Evolutionary conservation across 345 rosid genomes (phyloP).

Genomic region (Aethionema arabicum): DNA sequence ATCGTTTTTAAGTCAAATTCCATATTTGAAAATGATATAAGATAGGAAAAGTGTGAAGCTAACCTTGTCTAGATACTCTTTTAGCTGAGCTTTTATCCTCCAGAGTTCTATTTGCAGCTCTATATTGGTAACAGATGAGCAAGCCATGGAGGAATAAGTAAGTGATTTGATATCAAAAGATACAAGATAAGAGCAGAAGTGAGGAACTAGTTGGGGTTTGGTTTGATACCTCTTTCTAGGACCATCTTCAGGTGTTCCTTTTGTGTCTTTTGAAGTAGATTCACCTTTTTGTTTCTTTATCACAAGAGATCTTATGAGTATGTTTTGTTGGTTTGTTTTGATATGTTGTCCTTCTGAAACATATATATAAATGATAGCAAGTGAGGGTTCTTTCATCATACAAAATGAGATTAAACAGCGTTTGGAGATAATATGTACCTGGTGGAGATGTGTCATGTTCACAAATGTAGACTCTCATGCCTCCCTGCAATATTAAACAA

Average conservation of each 20-base stretch:
- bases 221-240: constrained; percentile 66
- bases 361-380: constrained; percentile 13
- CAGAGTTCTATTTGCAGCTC: constrained; percentile 66
- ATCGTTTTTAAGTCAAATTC: not conserved
- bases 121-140: constrained; percentile 29
- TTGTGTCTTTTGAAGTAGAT: constrained; percentile 55
- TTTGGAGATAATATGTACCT: constrained; percentile 34
- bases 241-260: constrained; percentile 55
- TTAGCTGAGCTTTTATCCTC: constrained; percentile 62
- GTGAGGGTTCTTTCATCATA: too few relatives aligned
- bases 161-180: not conserved
- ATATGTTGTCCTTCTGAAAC: constrained; percentile 70
- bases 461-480: constrained; percentile 71
- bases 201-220: not conserved
- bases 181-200: not conserved
- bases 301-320: constrained; percentile 81
- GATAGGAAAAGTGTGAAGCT: not conserved
- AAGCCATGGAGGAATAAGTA: not conserved
- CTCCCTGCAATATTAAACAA: constrained; percentile 55
- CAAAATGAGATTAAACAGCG: not conserved
- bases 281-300: constrained; percentile 69
- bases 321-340: constrained; percentile 88
- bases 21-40: not conserved
- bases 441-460: constrained; percentile 84
- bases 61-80: constrained; percentile 66